Evolutionary conservation across 2,329 filamentous ascomycete genomes (phyloP).

Genomic region (Ceratocystis alfenasii): DNA sequence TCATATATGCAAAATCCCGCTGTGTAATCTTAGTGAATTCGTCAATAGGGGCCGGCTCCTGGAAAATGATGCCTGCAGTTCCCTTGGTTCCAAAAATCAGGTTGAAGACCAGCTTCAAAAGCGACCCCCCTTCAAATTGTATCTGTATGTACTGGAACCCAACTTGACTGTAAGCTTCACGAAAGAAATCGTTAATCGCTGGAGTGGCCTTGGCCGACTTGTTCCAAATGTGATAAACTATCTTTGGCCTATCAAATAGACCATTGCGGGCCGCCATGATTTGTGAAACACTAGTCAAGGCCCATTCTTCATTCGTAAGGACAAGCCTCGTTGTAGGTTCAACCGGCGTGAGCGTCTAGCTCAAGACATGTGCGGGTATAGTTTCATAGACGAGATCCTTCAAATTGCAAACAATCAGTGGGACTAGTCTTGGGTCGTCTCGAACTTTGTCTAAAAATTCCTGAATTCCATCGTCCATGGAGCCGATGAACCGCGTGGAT

Average conservation of each 20-base stretch:
- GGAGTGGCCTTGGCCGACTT: neutral
- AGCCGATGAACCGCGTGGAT: neutral
- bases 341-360: neutral
- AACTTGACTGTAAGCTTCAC: too few species aligned
- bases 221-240: neutral
- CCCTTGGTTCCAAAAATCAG: too few species aligned
- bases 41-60: too few species aligned
- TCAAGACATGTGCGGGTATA: neutral
- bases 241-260: neutral
- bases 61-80: too few species aligned
- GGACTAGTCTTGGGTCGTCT: neutral
- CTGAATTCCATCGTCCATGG: neutral
- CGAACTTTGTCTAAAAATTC: neutral
- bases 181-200: too few species aligned
- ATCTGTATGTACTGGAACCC: too few species aligned
- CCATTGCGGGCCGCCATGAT: neutral
- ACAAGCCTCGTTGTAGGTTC: neutral
- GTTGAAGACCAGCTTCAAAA: too few species aligned
- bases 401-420: neutral
- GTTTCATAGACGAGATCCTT: neutral
- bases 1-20: neutral
- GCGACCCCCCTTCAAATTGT: too few species aligned
- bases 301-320: too few species aligned
- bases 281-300: too few species aligned
- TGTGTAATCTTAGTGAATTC: too few species aligned